phyloP scores from a whole-genome alignment of 23 red algal species.

The Gracilaria domingensis region DNA sequence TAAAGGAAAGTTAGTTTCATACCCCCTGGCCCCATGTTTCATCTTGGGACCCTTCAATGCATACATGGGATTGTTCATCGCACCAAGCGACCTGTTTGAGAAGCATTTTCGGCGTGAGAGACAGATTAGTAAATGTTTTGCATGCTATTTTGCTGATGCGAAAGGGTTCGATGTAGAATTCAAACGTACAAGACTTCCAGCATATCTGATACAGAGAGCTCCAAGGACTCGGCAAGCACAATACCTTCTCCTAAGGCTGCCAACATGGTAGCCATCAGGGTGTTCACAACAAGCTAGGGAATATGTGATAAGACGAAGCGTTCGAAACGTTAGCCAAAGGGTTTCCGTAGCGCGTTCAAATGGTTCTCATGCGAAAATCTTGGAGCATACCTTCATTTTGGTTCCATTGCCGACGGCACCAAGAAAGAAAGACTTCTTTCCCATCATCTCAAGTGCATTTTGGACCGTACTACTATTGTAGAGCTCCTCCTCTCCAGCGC shows the following conservation, averaged over 20 bases:
- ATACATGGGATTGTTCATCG: constrained; percentile 92
- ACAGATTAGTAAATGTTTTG: constrained; percentile 9
- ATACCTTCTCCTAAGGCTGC: constrained; percentile 83
- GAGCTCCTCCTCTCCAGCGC: constrained; percentile 65
- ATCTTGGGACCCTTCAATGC: constrained; percentile 90
- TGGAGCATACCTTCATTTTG: constrained; percentile 85
- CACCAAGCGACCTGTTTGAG: constrained; percentile 71
- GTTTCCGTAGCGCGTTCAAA: not conserved
- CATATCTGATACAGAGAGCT: constrained; percentile 59
- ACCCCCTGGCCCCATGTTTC: constrained; percentile 57
- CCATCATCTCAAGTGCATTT: constrained; percentile 72
- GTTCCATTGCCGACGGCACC: constrained; percentile 81
- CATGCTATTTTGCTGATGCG: not conserved
- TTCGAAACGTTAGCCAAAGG: not conserved
- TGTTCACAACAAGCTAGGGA: constrained; percentile 76
- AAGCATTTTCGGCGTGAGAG: not conserved
- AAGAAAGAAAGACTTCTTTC: constrained; percentile 81
- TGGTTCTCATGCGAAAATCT: not conserved
- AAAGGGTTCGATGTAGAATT: not conserved
- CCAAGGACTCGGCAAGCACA: constrained; percentile 71
- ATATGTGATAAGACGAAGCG: not conserved
- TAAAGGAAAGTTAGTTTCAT: constrained; percentile 89
- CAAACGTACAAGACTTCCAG: constrained; percentile 80
- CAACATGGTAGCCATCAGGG: constrained; percentile 89
- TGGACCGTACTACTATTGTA: constrained; percentile 45